Percentiles rank a stretch among this genome's conserved stretches.
These are phyloP conservation scores for Trametes cinnabarina DNA, from an alignment of 768 basidiomycete species.

Conservation along the genomic window DNA sequence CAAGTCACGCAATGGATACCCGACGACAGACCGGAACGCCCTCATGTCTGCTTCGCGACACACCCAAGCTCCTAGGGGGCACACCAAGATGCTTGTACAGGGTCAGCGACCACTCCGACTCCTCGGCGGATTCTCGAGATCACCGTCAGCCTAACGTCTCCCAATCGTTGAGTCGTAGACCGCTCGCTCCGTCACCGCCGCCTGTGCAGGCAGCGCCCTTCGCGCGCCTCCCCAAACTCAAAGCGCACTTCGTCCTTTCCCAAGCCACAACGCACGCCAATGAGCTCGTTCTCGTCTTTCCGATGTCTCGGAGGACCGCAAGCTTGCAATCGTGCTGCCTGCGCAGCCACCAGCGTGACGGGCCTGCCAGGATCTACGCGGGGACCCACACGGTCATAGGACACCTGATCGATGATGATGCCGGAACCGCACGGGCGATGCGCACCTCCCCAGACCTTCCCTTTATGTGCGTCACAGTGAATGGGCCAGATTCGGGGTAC, in stretches of 20 bases:
- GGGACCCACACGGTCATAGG: constrained; percentile 4
- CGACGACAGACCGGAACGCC: constrained; percentile 1
- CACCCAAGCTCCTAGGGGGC: neutral
- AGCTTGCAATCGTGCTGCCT: neutral
- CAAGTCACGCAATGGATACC: neutral
- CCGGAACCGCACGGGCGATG: neutral
- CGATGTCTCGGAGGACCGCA: neutral
- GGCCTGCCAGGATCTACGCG: constrained; percentile 2
- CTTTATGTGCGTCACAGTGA: too few relatives aligned
- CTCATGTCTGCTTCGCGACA: neutral
- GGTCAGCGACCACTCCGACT: too few relatives aligned
- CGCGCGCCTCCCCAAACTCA: neutral
- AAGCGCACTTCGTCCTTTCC: too few relatives aligned
- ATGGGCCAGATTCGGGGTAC: neutral
- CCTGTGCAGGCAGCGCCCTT: constrained; percentile 6
- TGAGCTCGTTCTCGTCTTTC: neutral
- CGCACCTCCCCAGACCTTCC: too few relatives aligned
- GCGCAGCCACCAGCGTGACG: neutral
- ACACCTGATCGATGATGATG: neutral
- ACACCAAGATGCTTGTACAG: too few relatives aligned
- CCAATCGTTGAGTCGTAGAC: neutral
- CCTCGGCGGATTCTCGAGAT: neutral
- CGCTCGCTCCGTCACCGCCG: neutral
- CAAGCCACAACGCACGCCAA: neutral
- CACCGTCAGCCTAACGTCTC: neutral